Conservation (phyloP, 306 rosid species). For the Vigna radiata region DNA sequence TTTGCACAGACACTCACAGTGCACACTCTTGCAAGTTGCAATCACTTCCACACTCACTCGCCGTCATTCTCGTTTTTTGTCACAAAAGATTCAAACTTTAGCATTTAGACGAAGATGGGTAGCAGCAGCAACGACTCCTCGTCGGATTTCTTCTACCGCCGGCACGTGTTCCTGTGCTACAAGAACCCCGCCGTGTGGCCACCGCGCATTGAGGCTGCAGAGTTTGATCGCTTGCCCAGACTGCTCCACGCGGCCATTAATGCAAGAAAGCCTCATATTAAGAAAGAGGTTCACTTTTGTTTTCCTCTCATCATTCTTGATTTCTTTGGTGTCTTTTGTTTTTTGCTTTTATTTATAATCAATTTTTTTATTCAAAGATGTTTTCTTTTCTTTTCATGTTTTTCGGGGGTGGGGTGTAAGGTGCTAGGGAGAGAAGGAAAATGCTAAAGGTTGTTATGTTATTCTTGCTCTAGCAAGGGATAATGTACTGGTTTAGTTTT, state of each 20-base stretch:
- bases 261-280: constrained; percentile 67
- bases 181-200: constrained; percentile 85
- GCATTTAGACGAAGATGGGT: constrained; percentile 41
- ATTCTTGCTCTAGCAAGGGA: neutral
- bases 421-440: neutral
- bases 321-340: neutral
- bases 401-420: neutral
- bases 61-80: constrained; percentile 2
- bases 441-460: neutral
- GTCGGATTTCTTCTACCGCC: constrained; percentile 57
- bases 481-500: neutral
- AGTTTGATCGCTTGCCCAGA: constrained; percentile 85
- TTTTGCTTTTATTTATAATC: neutral
- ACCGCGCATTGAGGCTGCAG: constrained; percentile 87
- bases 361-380: neutral
- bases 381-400: neutral
- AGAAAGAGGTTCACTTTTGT: constrained; percentile 58
- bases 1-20: neutral
- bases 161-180: constrained; percentile 82
- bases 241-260: constrained; percentile 75
- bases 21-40: neutral
- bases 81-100: neutral
- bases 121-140: constrained; percentile 45
- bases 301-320: neutral
- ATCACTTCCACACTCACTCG: neutral